These are phyloP conservation scores for Apiotrichum domesticum DNA, from an alignment of 1,284 basidiomycete species.

Conservation along the genomic window DNA sequence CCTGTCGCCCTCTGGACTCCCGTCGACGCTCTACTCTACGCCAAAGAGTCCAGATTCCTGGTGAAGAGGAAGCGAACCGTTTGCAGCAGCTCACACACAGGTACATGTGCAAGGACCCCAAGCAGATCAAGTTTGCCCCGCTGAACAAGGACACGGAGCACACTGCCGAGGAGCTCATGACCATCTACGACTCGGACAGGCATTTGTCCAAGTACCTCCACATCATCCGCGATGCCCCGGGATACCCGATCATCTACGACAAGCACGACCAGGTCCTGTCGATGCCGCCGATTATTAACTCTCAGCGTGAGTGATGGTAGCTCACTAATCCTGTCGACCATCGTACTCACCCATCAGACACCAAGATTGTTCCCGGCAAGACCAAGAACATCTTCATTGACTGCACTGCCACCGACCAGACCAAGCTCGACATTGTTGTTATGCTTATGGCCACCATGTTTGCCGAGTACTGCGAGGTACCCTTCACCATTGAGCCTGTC, in stretches of 20 bases:
- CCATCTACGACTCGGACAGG: slow-evolving; percentile 85
- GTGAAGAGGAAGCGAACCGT: too few species aligned
- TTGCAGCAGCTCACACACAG: slow-evolving; percentile 15
- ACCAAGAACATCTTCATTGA: slow-evolving; percentile 96
- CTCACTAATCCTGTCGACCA: too few species aligned
- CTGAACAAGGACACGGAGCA: slow-evolving; percentile 69
- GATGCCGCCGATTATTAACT: slow-evolving; percentile 98
- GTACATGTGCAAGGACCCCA: slow-evolving; percentile 86
- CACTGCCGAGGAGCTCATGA: slow-evolving; percentile 80
- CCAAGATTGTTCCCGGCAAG: slow-evolving; percentile 84
- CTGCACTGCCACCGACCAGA: slow-evolving; percentile 94
- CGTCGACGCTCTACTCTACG: too few species aligned
- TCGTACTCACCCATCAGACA: slow-evolving; percentile 50
- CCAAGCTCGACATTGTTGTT: slow-evolving; percentile 89
- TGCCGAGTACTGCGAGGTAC: slow-evolving; percentile 86
- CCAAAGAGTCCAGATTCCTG: too few species aligned
- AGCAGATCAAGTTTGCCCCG: slow-evolving; percentile 83
- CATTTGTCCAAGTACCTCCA: slow-evolving; percentile 82
- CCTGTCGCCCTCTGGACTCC: too few species aligned
- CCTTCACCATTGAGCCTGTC: slow-evolving; percentile 84
- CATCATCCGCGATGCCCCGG: slow-evolving; percentile 90
- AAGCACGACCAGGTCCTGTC: slow-evolving; percentile 77
- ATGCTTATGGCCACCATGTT: slow-evolving; percentile 97
- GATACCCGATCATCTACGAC: slow-evolving; percentile 98
- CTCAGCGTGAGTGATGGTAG: slow-evolving; percentile 55